phyloP scores from a whole-genome alignment of 2,329 filamentous ascomycete genomes.

The Daldinia sp. region DNA sequence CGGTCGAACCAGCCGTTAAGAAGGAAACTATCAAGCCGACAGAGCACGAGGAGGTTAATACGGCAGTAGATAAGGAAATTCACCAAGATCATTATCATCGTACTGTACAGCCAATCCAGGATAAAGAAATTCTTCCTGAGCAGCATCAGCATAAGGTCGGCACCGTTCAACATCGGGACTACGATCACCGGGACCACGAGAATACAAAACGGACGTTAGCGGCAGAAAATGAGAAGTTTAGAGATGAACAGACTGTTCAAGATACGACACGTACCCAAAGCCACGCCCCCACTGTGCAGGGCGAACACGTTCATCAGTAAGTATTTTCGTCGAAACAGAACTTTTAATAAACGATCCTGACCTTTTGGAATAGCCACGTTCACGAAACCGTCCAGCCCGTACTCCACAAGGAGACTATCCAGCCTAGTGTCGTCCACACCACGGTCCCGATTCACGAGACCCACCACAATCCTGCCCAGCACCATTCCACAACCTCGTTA shows the following conservation, averaged over 20 bases:
- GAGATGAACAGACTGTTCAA: constrained; percentile 56
- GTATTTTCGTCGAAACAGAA: neutral
- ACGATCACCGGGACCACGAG: constrained; percentile 66
- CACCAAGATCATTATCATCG: constrained; percentile 79
- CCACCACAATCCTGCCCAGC: constrained; percentile 71
- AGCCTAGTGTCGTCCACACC: constrained; percentile 74
- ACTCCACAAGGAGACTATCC: constrained; percentile 73
- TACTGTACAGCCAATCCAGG: constrained; percentile 68
- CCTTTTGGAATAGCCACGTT: constrained; percentile 53
- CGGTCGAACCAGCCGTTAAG: constrained; percentile 65
- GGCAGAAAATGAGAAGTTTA: constrained; percentile 63
- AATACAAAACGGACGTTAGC: constrained; percentile 57
- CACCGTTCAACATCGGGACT: constrained; percentile 66
- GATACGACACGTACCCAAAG: constrained; percentile 59
- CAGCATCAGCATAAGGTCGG: constrained; percentile 67
- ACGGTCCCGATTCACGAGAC: constrained; percentile 76
- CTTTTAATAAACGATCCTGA: neutral
- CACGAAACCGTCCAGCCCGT: constrained; percentile 76
- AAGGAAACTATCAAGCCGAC: constrained; percentile 68
- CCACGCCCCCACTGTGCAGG: constrained; percentile 59
- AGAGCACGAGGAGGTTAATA: constrained; percentile 68
- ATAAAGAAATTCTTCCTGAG: constrained; percentile 58
- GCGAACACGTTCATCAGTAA: constrained; percentile 69
- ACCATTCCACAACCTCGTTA: constrained; percentile 70
- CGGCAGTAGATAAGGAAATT: constrained; percentile 72